These are phyloP conservation scores for Trichoderma oligosporum DNA, from an alignment of 2,329 filamentous ascomycete genomes.

Conservation along the genomic window DNA sequence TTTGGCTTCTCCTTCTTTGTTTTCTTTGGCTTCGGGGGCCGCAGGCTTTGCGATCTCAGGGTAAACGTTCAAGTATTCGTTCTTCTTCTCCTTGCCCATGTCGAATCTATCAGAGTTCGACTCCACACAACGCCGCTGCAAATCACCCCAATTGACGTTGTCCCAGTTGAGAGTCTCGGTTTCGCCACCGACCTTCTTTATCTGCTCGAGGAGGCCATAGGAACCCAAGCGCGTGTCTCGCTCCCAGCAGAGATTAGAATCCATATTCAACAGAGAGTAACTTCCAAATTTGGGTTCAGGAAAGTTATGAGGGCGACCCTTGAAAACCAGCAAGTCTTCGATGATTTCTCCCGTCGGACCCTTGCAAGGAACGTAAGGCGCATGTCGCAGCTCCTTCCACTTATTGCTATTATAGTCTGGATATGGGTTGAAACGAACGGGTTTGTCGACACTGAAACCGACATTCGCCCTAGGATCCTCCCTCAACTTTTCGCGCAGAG, in stretches of 20 bases:
- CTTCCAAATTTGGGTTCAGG: conserved; percentile 61
- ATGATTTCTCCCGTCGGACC: conserved; percentile 58
- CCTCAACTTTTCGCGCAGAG: conserved; percentile 31
- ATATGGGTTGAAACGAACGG: conserved; percentile 65
- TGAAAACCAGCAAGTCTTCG: conserved; percentile 63
- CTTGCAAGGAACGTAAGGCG: conserved; percentile 59
- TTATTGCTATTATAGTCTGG: conserved; percentile 62
- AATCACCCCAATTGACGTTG: conserved; percentile 63
- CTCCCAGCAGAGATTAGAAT: conserved; percentile 63
- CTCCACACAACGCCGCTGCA: conserved; percentile 63
- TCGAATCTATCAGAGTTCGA: conserved; percentile 64
- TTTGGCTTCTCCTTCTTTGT: neutral
- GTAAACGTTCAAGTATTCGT: conserved; percentile 44
- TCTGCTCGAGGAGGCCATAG: conserved; percentile 54
- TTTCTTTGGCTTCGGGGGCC: neutral
- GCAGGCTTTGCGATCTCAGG: conserved; percentile 31
- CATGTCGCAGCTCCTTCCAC: conserved; percentile 56
- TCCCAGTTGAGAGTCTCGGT: conserved; percentile 53
- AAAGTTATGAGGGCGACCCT: conserved; percentile 56
- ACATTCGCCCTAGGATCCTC: conserved; percentile 34
- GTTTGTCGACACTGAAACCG: conserved; percentile 44
- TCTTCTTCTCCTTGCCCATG: conserved; percentile 38
- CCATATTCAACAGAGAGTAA: conserved; percentile 56
- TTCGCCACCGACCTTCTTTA: conserved; percentile 42
- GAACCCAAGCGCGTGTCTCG: conserved; percentile 65